Base-by-base conservation (phyloP, 805 yeast species). In the Wickerhamomyces kurtzmanii region DNA sequence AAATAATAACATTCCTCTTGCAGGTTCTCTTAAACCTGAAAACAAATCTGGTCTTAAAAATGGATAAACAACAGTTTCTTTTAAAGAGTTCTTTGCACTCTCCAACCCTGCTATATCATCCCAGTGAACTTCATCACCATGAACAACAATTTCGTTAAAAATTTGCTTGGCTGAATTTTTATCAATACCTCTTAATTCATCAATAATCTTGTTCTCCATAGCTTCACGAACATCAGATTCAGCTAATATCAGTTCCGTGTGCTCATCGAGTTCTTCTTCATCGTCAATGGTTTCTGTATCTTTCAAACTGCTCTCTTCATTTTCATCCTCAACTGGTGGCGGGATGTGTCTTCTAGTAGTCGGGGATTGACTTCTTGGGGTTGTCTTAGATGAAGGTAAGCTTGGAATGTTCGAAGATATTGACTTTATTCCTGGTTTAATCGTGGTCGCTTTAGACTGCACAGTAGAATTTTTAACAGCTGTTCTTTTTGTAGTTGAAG, bases 21-120 rank as follows among this genome's bases (percentile, higher is more conserved):
- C 91, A 1, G 98, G 98, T 55, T 87, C 97, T 40, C 97, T 65
- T 33, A 91, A 59, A 1, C 97, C 97, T 34, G 75, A 71, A 47
- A 89, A 91, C 37, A 89, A 62, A 53, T 91, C 97, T 0, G 97
- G 98, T 26, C 98, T 66, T 39, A 91, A 56, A 48, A 89, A 87
- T 15, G 98, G 98, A 49, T 91, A 89, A 10, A 91, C 97, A 4
- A 89, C 97, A 0, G 97, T 82, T 50, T 89, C 98, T 51, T 87
- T 91, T 33, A 89, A 62, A 0, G 96, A 79, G 37, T 69, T 73
- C 46, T 89, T 89, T 5, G 97, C 97, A 12, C 69, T 66, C 32
- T 81, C 93, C 19, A 89, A 57, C 2, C 98, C 98, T 0, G 95
- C 95, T 40, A 89, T 84, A 47, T 89, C 97, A 29, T 81, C 93